A percentile compares a stretch with the other conserved stretches of the same genome.
These are phyloP conservation scores for Pichia thaimueangensis DNA, from an alignment of 805 yeast genomes.

Conservation along the genomic window DNA sequence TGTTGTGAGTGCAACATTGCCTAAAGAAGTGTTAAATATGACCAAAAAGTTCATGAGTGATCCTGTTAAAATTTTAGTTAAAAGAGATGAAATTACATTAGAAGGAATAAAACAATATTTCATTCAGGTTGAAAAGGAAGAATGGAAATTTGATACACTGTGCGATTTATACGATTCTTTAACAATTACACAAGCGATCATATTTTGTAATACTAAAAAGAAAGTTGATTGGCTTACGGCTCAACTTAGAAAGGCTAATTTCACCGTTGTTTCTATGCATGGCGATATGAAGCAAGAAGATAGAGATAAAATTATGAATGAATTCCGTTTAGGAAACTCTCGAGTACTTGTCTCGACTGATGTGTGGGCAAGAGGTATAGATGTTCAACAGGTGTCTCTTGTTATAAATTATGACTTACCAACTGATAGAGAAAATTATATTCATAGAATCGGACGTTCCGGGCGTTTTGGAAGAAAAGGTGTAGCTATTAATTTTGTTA, in stretches of 20 bases:
- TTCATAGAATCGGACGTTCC: conserved; percentile 97
- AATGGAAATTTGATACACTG: conserved; percentile 89
- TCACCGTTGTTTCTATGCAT: conserved; percentile 92
- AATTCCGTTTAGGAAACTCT: conserved; percentile 90
- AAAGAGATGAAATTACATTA: conserved; percentile 89
- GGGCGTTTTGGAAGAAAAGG: conserved; percentile 99
- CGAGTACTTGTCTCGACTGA: conserved; percentile 91
- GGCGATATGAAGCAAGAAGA: conserved; percentile 94
- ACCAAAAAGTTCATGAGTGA: conserved; percentile 91
- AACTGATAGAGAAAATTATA: conserved; percentile 82
- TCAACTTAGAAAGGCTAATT: conserved; percentile 67
- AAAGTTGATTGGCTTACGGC: conserved; percentile 88
- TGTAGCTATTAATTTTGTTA: conserved; percentile 91
- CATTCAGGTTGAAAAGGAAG: conserved; percentile 87
- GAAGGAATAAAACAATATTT: conserved; percentile 94
- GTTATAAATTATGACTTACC: conserved; percentile 95
- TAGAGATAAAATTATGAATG: conserved; percentile 91
- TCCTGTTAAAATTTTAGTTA: conserved; percentile 90
- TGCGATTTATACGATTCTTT: conserved; percentile 93
- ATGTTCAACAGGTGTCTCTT: conserved; percentile 93
- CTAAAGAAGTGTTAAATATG: conserved; percentile 83
- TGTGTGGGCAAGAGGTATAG: conserved; percentile 96
- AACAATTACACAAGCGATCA: conserved; percentile 95
- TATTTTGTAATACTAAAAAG: conserved; percentile 92
- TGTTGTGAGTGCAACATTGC: conserved; percentile 91